Evolutionary conservation across 257 asterid genomes (phyloP).

Genomic region (Solanum clarkiae): DNA sequence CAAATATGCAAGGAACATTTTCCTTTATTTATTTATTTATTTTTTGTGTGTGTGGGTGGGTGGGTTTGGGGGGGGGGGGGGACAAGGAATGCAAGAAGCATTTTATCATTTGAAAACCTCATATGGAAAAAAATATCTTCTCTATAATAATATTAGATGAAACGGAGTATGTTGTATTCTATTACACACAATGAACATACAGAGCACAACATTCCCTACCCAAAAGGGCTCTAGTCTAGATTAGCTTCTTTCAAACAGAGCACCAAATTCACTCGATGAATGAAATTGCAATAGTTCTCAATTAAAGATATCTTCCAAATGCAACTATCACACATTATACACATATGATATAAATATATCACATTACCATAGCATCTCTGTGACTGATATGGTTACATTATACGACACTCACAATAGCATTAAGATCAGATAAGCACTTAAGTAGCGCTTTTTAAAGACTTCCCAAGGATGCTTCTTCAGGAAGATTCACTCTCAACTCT

Average conservation of each 20-base stretch:
- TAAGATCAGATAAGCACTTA: background rate
- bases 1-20: background rate
- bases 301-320: background rate
- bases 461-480: background rate
- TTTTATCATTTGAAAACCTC: background rate
- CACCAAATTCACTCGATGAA: background rate
- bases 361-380: background rate
- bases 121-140: background rate
- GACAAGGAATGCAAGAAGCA: background rate
- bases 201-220: background rate
- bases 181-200: background rate
- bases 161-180: background rate
- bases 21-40: too few relatives aligned
- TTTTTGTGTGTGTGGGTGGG: too few relatives aligned
- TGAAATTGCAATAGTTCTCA: background rate
- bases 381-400: background rate
- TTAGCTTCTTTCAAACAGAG: background rate
- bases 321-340: background rate
- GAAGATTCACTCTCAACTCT: background rate
- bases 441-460: background rate
- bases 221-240: background rate
- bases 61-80: too few relatives aligned
- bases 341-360: background rate
- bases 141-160: background rate
- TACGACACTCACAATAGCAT: background rate